Evolutionary conservation across 306 rosid genomes (phyloP).

Genomic region (Cicer pinnatifidum): DNA sequence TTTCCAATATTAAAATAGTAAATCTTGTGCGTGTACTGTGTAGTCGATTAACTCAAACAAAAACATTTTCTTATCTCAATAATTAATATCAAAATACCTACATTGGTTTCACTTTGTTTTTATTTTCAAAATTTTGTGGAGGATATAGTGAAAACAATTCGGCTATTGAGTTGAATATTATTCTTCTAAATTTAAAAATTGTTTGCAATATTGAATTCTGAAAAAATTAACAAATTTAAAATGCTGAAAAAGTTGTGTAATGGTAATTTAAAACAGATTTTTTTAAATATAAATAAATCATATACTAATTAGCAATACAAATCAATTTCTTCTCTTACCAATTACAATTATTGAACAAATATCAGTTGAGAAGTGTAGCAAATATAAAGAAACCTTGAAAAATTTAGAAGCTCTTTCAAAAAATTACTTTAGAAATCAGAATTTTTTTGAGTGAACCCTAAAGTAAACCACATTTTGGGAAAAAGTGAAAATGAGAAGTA

Average conservation of each 20-base stretch:
- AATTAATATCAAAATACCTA: slow-evolving; percentile 1
- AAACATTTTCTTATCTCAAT: neutral
- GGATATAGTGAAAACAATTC: neutral
- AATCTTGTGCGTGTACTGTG: neutral
- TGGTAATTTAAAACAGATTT: neutral
- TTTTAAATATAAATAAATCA: neutral
- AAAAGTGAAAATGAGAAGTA: slow-evolving; percentile 27
- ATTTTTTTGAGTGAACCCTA: neutral
- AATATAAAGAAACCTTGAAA: slow-evolving; percentile 17
- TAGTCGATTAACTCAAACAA: neutral
- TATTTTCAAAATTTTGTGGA: neutral
- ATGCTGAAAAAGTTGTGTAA: slow-evolving; percentile 10
- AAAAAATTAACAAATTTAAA: neutral
- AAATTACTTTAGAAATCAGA: slow-evolving; percentile 22
- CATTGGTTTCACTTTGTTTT: neutral
- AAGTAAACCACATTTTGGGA: slow-evolving; percentile 2
- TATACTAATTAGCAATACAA: neutral
- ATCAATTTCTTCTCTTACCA: neutral
- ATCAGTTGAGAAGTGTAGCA: neutral
- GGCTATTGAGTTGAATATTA: neutral
- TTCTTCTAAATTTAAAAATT: neutral
- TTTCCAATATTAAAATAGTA: neutral
- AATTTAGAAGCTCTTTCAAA: neutral
- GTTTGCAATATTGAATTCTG: slow-evolving; percentile 4
- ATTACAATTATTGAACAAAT: neutral